A percentile compares a stretch with the other conserved stretches of the same genome.
These are phyloP conservation scores for Arachnomyces sp. DNA, from an alignment of 2,329 filamentous ascomycete genomes.

Conservation along the genomic window DNA sequence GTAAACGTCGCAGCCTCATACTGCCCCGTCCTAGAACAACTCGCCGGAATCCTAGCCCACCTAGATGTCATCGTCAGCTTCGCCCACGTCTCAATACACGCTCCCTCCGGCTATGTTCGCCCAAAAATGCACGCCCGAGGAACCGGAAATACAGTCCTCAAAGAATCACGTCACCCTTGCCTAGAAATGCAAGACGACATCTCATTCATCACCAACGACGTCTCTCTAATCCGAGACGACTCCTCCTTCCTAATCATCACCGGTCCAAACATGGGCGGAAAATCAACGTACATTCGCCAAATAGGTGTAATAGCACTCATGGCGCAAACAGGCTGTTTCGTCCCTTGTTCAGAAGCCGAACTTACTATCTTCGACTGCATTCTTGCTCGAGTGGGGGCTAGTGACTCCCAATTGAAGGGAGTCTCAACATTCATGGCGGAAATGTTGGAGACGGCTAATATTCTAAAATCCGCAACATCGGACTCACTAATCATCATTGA, in stretches of 20 bases:
- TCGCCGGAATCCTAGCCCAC: conserved; percentile 82
- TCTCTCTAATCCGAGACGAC: conserved; percentile 64
- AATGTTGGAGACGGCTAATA: conserved; percentile 98
- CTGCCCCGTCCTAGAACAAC: conserved; percentile 79
- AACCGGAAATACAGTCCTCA: conserved; percentile 78
- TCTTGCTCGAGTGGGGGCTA: conserved; percentile 88
- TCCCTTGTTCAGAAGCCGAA: conserved; percentile 83
- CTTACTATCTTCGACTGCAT: conserved; percentile 96
- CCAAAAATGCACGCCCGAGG: conserved; percentile 86
- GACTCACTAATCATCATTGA: conserved; percentile 98
- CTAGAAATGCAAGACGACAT: conserved; percentile 99
- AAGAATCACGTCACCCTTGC: conserved; percentile 89
- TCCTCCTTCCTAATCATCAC: conserved; percentile 96
- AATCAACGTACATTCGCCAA: conserved; percentile 96
- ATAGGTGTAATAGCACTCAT: conserved; percentile 94
- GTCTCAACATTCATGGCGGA: conserved; percentile 99
- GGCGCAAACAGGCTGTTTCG: conserved; percentile 95
- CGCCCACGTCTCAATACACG: conserved; percentile 86
- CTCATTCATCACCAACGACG: conserved; percentile 97
- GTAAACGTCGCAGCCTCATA: conserved; percentile 91
- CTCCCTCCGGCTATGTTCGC: conserved; percentile 81
- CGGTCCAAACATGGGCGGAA: conserved; percentile 97
- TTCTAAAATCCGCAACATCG: conserved; percentile 88
- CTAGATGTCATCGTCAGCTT: conserved; percentile 92
- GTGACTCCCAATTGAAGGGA: conserved; percentile 92